Base-by-base conservation (phyloP, 1,284 basidiomycete genomes). In the Irpex sp. region DNA sequence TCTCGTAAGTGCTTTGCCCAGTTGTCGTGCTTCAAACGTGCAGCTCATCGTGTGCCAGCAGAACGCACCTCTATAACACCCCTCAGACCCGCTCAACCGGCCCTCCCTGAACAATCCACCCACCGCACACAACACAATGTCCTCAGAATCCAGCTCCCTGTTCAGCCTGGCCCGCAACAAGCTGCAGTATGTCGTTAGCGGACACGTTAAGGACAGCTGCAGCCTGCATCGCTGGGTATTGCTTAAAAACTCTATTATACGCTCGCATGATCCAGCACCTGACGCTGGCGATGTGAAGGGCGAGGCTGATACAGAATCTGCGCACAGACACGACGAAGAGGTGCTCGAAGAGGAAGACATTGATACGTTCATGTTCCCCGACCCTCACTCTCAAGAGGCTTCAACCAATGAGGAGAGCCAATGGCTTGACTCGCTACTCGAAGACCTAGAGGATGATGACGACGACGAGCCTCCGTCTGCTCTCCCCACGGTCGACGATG, bases 171-270 rank as follows among this genome's bases (percentile, higher is more conserved):
- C 91, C 75, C 89, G 86, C 72, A 85, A 80, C 76, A 93, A 93
- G 81, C 81, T 93, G 77, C 85, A 86, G 68, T 75, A 81, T 65
- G 86, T 84, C 70, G 73, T 83, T 69, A 80, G 81, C 64, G 77
- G 81, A 64, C 72, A 75, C 67, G 71, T 72, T 75, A 86, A 82
- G 76, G 87, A 89, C 77, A 85, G 78, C 69, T 82, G 82, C 79
- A 91, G 85, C 77, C 83, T 93, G 78, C 89, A 91, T 74, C 89
- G 91, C 74, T 92, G 89, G 88, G 91, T 93, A 62, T 82, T 93
- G 64, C 82, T 93, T 74, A 92, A 92, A 88, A 93, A 93, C 76
- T 91, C 88, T 47, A 82, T 92, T 68, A 76, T 85, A 67, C 81
- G 78, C 71, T 82, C 84, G 69, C 80, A 81, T 63, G 75, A 81